phyloP scores from a whole-genome alignment of 257 asterid genomes.

The Forsythia viridissima region DNA sequence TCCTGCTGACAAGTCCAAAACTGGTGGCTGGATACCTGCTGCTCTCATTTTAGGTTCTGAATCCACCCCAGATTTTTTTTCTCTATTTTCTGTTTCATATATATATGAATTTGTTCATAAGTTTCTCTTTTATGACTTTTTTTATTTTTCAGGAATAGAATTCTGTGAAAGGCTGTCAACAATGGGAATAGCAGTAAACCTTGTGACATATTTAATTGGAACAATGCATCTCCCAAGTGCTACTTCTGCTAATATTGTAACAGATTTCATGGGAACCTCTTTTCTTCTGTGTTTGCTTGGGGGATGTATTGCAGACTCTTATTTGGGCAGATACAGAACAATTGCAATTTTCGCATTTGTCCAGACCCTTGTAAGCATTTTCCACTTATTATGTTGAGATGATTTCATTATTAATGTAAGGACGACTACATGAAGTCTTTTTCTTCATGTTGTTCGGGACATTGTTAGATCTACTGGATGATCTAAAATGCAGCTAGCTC shows the following conservation, averaged over 20 bases:
- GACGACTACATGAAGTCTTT: too few relatives aligned
- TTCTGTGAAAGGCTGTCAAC: conserved; percentile 47
- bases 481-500: too few relatives aligned
- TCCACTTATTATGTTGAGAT: background rate
- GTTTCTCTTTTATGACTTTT: background rate
- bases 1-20: conserved; percentile 35
- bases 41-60: conserved; percentile 40
- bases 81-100: background rate
- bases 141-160: conserved; percentile 34
- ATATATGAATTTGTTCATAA: background rate
- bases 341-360: conserved; percentile 31
- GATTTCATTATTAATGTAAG: background rate
- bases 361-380: conserved; percentile 36
- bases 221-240: conserved; percentile 52
- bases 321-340: conserved; percentile 45
- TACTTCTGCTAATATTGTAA: conserved; percentile 41
- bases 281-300: conserved; percentile 45
- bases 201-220: conserved; percentile 44
- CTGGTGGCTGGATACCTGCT: conserved; percentile 47
- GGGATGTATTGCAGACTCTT: conserved; percentile 52
- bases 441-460: too few relatives aligned
- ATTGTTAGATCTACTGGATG: too few relatives aligned
- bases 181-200: conserved; percentile 48
- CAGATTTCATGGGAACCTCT: conserved; percentile 49
- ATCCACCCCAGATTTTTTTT: background rate